Evolutionary conservation across 1,284 basidiomycete species (phyloP).

Genomic region (Pholiota adiposa): DNA sequence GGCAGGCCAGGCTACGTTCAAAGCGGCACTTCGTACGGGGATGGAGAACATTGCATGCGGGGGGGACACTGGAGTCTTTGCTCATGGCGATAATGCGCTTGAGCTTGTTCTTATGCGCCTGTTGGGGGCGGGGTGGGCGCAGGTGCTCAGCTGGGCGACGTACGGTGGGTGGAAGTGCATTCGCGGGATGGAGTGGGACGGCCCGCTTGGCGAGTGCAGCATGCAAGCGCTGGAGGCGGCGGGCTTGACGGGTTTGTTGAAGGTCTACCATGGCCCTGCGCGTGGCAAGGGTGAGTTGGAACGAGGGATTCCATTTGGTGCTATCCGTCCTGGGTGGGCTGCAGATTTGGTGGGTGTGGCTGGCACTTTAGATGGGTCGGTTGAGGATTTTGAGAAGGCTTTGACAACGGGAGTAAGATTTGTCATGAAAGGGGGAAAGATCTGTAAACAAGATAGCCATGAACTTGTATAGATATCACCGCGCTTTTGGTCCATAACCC

Average conservation of each 20-base stretch:
- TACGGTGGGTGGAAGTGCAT: conserved; percentile 63
- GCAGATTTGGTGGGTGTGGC: conserved; percentile 61
- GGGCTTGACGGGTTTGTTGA: not conserved
- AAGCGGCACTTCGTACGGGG: conserved; percentile 44
- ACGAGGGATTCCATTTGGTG: conserved; percentile 63
- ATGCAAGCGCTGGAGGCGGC: conserved; percentile 34
- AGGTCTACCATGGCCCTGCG: conserved; percentile 13
- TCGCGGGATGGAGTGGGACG: conserved; percentile 56
- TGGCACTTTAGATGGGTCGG: conserved; percentile 46
- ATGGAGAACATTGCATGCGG: conserved; percentile 59
- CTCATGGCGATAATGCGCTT: conserved; percentile 63
- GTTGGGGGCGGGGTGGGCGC: conserved; percentile 55
- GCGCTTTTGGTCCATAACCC: no score
- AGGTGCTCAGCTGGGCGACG: conserved; percentile 64
- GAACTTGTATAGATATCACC: conserved; percentile 7
- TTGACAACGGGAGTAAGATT: conserved; percentile 48
- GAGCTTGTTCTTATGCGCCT: conserved; percentile 66
- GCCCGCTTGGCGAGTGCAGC: conserved; percentile 35
- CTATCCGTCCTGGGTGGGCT: conserved; percentile 53
- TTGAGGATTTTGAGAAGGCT: conserved; percentile 50
- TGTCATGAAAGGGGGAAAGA: conserved; percentile 61
- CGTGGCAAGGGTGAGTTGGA: conserved; percentile 43
- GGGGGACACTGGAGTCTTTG: conserved; percentile 66
- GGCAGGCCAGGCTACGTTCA: conserved; percentile 44
- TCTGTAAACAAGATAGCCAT: conserved; percentile 43